Conservation (phyloP, 768 basidiomycete genomes). For the Suillus placidus region DNA sequence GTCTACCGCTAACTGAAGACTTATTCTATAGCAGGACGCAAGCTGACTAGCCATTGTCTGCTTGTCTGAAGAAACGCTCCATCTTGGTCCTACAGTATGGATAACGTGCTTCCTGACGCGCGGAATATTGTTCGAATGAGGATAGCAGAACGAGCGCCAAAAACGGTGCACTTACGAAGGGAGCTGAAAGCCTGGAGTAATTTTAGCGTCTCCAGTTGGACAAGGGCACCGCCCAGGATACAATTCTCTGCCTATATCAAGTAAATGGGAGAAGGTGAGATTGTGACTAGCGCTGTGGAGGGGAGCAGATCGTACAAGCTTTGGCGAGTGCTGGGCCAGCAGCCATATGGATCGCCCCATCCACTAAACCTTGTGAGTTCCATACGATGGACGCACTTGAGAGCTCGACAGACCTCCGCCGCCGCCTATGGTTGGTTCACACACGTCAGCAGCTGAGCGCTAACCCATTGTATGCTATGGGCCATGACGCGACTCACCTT, state of each 20-base stretch:
- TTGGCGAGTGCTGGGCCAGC: constrained; percentile 65
- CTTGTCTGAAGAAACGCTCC: constrained; percentile 40
- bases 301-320: neutral
- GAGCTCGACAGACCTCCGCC: constrained; percentile 61
- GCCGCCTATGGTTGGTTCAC: constrained; percentile 52
- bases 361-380: constrained; percentile 48
- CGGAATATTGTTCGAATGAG: neutral
- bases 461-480: constrained; percentile 9
- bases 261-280: neutral
- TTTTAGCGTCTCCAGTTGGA: constrained; percentile 73
- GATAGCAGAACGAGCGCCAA: neutral
- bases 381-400: neutral
- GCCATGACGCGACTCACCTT: constrained; percentile 47
- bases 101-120: constrained; percentile 64
- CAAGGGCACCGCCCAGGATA: constrained; percentile 40
- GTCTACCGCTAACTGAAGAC: constrained; percentile 62
- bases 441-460: neutral
- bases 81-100: constrained; percentile 82
- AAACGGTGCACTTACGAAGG: constrained; percentile 61
- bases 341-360: constrained; percentile 79
- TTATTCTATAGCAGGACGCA: constrained; percentile 67
- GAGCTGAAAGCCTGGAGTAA: constrained; percentile 75
- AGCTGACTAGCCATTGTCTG: constrained; percentile 56
- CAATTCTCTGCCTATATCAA: constrained; percentile 3
- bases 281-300: too few relatives aligned